These are phyloP conservation scores for Talaromyces sp. DNA, from an alignment of 2,329 filamentous ascomycete genomes.

Conservation along the genomic window DNA sequence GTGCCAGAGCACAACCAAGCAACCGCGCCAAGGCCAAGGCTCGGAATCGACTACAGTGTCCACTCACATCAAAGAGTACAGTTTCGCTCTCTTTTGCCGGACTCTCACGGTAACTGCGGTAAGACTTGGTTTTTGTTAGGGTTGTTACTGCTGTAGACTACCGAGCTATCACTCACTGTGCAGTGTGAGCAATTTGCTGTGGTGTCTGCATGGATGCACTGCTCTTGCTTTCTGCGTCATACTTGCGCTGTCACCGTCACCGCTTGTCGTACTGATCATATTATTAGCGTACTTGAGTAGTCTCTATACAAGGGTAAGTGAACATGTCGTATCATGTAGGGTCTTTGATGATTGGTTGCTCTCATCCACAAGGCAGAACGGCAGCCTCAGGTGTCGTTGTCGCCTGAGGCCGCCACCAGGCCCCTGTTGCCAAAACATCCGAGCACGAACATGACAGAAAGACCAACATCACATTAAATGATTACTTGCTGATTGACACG, in stretches of 20 bases:
- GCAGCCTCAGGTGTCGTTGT: conserved; percentile 1
- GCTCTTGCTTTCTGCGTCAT: not conserved
- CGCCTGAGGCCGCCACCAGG: not conserved
- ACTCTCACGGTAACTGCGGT: no score
- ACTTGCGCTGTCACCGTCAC: not conserved
- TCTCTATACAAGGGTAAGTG: no score
- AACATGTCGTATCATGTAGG: no score
- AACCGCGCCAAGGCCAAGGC: not conserved
- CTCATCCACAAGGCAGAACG: not conserved
- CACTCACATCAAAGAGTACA: not conserved
- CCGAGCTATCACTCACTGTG: no score
- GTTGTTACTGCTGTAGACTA: not conserved
- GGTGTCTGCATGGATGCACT: not conserved
- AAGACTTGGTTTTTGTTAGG: not conserved
- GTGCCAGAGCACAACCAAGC: not conserved
- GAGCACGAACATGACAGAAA: not conserved
- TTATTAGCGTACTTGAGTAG: no score
- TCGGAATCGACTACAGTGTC: not conserved
- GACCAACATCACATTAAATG: not conserved
- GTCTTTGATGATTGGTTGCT: not conserved
- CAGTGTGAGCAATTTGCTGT: not conserved
- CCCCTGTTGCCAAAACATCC: not conserved
- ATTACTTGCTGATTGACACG: not conserved
- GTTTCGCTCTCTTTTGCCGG: not conserved
- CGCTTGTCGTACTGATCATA: not conserved